These are phyloP conservation scores for Funneliformis mosseae DNA, from an alignment of 192 early-diverging fungal species.

Conservation along the genomic window DNA sequence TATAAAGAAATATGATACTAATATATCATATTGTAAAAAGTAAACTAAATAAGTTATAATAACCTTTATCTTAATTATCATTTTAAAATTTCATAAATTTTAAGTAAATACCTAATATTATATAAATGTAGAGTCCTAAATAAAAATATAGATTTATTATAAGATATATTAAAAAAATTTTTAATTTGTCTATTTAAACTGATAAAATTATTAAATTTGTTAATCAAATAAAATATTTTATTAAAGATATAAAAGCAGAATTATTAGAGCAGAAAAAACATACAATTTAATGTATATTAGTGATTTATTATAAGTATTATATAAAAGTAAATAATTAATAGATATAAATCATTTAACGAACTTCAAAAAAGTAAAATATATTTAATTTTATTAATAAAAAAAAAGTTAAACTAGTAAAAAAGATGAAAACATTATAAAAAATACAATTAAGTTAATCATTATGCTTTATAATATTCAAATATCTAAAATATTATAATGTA, in stretches of 20 bases:
- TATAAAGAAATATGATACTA: background rate
- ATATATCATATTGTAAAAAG: background rate
- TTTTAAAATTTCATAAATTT: background rate
- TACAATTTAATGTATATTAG: background rate
- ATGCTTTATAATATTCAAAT: background rate
- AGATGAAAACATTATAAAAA: background rate
- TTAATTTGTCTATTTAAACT: background rate
- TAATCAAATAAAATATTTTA: background rate
- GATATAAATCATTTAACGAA: background rate
- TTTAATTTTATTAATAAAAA: background rate
- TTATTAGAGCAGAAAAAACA: background rate
- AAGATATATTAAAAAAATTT: background rate
- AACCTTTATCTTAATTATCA: background rate
- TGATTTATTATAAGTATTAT: background rate
- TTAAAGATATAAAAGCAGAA: background rate
- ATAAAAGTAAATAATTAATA: background rate
- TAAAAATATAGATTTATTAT: background rate
- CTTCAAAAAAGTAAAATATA: background rate
- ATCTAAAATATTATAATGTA: background rate
- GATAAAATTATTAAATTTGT: background rate
- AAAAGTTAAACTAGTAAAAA: too few relatives aligned
- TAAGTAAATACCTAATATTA: background rate
- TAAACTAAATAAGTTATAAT: background rate
- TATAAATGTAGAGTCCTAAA: background rate
- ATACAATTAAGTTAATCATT: background rate